Base-by-base conservation (phyloP, 169 alveolate species). In the Cystoisospora suis region DNA sequence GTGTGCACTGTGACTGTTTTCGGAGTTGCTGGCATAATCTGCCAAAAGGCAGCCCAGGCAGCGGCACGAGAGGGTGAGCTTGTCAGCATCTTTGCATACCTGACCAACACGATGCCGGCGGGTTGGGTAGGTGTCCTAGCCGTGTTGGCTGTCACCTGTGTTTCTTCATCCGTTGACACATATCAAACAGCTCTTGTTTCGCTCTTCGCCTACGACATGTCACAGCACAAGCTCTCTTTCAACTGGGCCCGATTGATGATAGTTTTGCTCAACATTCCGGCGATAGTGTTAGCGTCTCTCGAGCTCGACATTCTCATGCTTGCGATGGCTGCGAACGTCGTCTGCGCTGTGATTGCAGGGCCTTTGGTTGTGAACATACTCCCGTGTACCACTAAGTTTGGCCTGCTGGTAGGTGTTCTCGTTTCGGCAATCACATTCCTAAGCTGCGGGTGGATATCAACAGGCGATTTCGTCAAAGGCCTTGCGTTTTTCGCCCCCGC, bases 141-240 rank as follows among this genome's bases (percentile, higher is more conserved):
- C 12, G 69, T 91, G 27, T 69, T 91, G 7, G 92, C 94, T 5
- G 61, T 91, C n/a, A 90, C 94, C 17, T 80, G 87, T 58, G 94
- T 91, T 38, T 34, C 90, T 5, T 91, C 94, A 0, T 65, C 92
- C 15, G 92, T 86, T 17, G 94, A 91, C 88, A 87, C 94, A 3
- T 75, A 53, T 36, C 94, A 91, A 38, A 72, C 75, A 1, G 94
- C 90, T 29, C 79, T 87, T 5, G 94, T 65, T 53, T 56, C 92
- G 32, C 40, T 91, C 2, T 61, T 91, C 3, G 94, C 85, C 27
- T 58, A 70, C 29, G 90, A 72, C n/a, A 3, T 91, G 47, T 70
- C 45, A 42, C 40, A 38, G 34, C 3, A 23, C 20, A 29, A 56
- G 1, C 58, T 29, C 0, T 86, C 92, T 0, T 75, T 86, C 69